phyloP scores from a whole-genome alignment of 2,329 filamentous ascomycete genomes.

The Hypoxylon sp. region DNA sequence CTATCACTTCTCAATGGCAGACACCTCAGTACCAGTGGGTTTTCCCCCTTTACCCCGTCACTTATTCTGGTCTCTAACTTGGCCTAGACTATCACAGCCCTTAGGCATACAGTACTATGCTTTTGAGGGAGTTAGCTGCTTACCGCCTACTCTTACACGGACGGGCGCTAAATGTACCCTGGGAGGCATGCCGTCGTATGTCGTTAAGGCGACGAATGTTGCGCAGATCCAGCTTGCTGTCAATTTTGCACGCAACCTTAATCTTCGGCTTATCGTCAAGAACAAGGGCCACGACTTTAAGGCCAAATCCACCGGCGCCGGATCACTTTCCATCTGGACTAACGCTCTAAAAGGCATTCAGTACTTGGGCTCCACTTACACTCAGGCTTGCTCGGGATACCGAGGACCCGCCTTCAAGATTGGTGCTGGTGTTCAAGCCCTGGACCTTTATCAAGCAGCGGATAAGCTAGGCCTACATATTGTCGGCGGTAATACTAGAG shows the following conservation, averaged over 20 bases:
- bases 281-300: slow-evolving; percentile 69
- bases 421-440: slow-evolving; percentile 68
- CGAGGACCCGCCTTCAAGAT: slow-evolving; percentile 67
- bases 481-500: slow-evolving; percentile 66
- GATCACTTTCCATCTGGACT: slow-evolving; percentile 57
- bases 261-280: slow-evolving; percentile 65
- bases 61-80: neutral
- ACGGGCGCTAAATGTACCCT: slow-evolving; percentile 54
- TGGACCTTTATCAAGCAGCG: slow-evolving; percentile 67
- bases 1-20: slow-evolving; percentile 52
- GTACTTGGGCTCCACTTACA: slow-evolving; percentile 53
- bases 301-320: slow-evolving; percentile 56
- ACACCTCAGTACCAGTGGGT: slow-evolving; percentile 48
- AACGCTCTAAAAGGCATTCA: slow-evolving; percentile 54
- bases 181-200: slow-evolving; percentile 61
- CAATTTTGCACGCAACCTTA: slow-evolving; percentile 62
- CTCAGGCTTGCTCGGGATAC: slow-evolving; percentile 39
- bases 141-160: slow-evolving; percentile 49
- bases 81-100: slow-evolving; percentile 47
- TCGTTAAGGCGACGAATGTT: slow-evolving; percentile 60
- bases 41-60: neutral
- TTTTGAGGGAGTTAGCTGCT: slow-evolving; percentile 51
- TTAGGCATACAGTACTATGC: slow-evolving; percentile 58
- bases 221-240: slow-evolving; percentile 62
- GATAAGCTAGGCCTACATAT: slow-evolving; percentile 62